Base-by-base conservation (phyloP, 371 early-diverging fungal species). In the Paramicrosporidium saccamoebae region DNA sequence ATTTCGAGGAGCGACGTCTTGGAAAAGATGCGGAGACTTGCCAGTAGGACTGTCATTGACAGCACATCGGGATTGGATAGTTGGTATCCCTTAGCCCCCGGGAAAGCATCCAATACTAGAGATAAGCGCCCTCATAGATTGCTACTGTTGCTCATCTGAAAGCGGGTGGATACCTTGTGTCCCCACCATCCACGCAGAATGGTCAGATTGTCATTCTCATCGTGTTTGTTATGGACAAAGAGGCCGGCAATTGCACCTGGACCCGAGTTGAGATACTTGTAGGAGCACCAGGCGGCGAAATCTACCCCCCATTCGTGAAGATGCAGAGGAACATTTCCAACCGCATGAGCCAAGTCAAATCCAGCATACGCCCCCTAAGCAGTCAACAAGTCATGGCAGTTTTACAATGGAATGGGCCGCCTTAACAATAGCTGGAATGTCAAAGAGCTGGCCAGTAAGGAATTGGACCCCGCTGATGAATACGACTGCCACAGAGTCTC, bases 241-340 rank as follows among this genome's bases (percentile, higher is more conserved):
- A 72, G 47, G 2, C 74, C 74, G 10, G 61, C 79, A 28, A 92
- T 82, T 15, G 71, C 69, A 21, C 92, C 92, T 1, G 88, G 77
- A 5, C 90, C 84, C 1, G 81, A 54, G 36, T 82, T 82, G 21
- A 92, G 44, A 37, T 92, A 92, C 40, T 92, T 92, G 58, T 90
- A 90, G 1, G 78, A 61, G 48, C 88, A 90, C 90, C 90, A 90
- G 28, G 64, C 62, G n/a, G 88, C 92, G 52, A 88, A 88, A 32
- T 92, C 92, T 3, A 82, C 84, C 19, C 63, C 42, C 92, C 92
- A 92, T 28, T 79, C 81, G 42, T 86, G 81, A 27, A 92, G 43
- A 12, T 55, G 25, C 17, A 88, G 40, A 14, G 63, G 63, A 0
- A 79, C 65, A 44, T 92, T 92, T 12, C 92, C 92, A 3, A 58